Conservation (phyloP, 2,329 filamentous ascomycete species). For the Colletotrichum ledebouriae region DNA sequence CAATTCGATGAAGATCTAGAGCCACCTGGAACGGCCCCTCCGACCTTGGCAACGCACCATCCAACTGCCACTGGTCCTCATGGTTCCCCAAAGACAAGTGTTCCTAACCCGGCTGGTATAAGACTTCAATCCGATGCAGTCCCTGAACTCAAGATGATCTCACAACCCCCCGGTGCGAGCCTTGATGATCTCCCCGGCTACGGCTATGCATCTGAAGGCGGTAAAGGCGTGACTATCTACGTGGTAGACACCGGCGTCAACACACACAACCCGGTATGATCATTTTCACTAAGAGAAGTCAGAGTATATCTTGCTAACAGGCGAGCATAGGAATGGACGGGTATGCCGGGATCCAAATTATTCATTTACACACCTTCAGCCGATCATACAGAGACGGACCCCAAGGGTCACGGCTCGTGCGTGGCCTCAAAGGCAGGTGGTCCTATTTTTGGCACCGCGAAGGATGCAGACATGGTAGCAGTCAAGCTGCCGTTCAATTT, state of each 20-base stretch:
- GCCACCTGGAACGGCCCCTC: not conserved
- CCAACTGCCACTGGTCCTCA: not conserved
- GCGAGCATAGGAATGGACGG: slow-evolving; percentile 19
- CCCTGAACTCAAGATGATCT: slow-evolving; percentile 28
- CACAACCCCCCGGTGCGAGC: slow-evolving; percentile 15
- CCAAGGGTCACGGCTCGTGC: slow-evolving; percentile 15
- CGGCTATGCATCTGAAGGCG: slow-evolving; percentile 20
- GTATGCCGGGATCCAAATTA: not conserved
- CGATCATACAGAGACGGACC: not conserved
- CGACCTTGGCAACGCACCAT: not conserved
- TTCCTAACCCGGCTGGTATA: not conserved
- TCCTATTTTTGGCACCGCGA: slow-evolving; percentile 23
- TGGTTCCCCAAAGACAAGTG: not conserved
- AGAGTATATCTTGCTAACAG: not conserved
- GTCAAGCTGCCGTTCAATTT: not conserved
- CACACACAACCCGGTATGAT: not conserved
- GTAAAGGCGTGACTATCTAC: slow-evolving; percentile 28
- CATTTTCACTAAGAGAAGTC: too few species aligned
- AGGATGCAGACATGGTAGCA: slow-evolving; percentile 21
- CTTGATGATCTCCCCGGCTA: slow-evolving; percentile 18
- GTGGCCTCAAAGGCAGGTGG: slow-evolving; percentile 31
- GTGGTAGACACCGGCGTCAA: slow-evolving; percentile 19
- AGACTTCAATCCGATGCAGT: slow-evolving; percentile 5
- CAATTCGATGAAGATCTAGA: not conserved
- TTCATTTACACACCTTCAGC: slow-evolving; percentile 8